phyloP scores from a whole-genome alignment of 179 eudicot species.

The Silene coronaria region DNA sequence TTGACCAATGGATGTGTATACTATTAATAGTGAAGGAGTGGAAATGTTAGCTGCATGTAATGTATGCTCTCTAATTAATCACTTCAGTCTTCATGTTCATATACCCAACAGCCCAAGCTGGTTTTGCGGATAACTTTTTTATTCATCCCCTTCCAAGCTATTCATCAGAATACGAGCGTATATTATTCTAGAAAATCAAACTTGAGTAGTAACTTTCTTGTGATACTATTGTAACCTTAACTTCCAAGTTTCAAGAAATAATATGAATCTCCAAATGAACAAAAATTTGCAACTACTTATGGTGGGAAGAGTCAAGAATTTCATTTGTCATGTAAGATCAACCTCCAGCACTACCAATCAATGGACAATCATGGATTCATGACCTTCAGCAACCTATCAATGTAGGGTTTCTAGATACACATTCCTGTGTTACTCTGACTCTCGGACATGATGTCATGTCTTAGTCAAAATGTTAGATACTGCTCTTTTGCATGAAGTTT shows the following conservation, averaged over 20 bases:
- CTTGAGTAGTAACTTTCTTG: background rate
- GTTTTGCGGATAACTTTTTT: background rate
- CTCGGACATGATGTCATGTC: too few species aligned
- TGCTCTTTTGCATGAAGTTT: too few species aligned
- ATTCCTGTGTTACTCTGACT: too few species aligned
- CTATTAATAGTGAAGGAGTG: background rate
- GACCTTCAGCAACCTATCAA: background rate
- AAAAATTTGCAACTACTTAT: background rate
- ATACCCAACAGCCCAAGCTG: background rate
- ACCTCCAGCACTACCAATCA: background rate
- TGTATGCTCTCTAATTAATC: background rate
- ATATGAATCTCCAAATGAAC: background rate
- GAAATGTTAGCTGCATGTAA: background rate
- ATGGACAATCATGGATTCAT: background rate
- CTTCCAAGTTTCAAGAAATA: background rate
- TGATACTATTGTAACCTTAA: background rate
- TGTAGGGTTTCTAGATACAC: background rate
- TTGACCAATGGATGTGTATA: background rate
- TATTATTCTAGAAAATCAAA: slow-evolving; percentile 9
- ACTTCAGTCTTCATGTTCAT: too few species aligned
- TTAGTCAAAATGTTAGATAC: too few species aligned
- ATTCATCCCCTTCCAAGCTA: background rate
- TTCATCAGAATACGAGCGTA: background rate
- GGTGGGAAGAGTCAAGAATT: background rate
- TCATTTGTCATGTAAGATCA: slow-evolving; percentile 6